Base-by-base conservation (phyloP, 2,329 filamentous ascomycete genomes). In the Arthrobotrys conoides region DNA sequence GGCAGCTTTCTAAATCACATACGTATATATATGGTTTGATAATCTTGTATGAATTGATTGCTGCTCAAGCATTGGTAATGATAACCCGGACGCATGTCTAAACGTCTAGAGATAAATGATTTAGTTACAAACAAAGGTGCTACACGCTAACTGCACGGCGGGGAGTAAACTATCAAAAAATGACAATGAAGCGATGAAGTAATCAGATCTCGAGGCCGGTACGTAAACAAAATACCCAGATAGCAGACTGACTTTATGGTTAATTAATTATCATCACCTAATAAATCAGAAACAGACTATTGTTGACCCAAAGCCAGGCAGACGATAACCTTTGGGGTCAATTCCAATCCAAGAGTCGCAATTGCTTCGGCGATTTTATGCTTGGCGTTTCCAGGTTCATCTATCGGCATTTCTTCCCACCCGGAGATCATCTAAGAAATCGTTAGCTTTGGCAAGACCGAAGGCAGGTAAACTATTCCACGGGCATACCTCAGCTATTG, bases 331-430 rank as follows among this genome's bases (percentile, higher is more conserved):
- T 22, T 64, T 20, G 53, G 30, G 18, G 46, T 41, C 18, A 80
- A 8, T 2, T 72, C 68, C 12, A 18, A 6, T 3, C 71, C 71
- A 10, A 77, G 36, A 3, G 71, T 66, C 12, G 71, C 77, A 22
- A 71, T 38, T 20, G 57, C 83, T 82, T 93, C 91, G 0, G 89
- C 91, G 73, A 94, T 87, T 41, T 87, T 86, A 0, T 88, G 87
- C 82, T 91, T 92, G 38, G 92, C 83, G 0, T 86, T 87, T 4
- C 84, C 83, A 18, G 85, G 83, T 61, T 90, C 86, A 12, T 84
- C 83, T 1, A 91, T 84, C 38, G 85, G 84, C 57, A 88, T 86
- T 0, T 84, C 82, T 0, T 89, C 85, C 91, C 92, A 94, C 1
- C 85, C 85, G 1, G 88, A 85, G 8, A 93, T 85, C 82, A 91